Conservation (phyloP, 805 yeast genomes). For the Candida suzukii region DNA sequence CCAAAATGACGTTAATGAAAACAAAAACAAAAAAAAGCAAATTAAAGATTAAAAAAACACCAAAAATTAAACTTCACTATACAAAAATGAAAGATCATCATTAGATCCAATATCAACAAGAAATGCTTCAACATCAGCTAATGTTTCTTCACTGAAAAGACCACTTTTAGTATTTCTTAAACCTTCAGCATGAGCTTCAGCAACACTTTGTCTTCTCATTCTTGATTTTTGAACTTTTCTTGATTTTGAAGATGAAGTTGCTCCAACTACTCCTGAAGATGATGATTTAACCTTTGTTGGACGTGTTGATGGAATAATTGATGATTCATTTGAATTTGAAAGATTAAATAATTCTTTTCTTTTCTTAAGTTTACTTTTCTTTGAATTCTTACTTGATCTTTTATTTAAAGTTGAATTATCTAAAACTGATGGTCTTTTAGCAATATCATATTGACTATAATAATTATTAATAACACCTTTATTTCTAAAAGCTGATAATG, state of each 20-base stretch:
- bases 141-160: conserved; percentile 64
- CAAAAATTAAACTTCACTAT: conserved; percentile 16
- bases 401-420: background rate
- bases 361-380: conserved; percentile 24
- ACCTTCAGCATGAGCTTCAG: conserved; percentile 73
- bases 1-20: background rate
- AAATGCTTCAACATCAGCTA: conserved; percentile 68
- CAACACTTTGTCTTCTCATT: conserved; percentile 59
- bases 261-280: too few species aligned
- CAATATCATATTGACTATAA: conserved; percentile 1
- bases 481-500: conserved; percentile 86
- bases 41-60: background rate
- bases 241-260: too few species aligned
- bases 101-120: conserved; percentile 43
- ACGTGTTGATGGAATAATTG: conserved; percentile 13
- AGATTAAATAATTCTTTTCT: conserved; percentile 18
- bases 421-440: background rate
- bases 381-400: conserved; percentile 13
- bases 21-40: background rate
- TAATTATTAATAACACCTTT: conserved; percentile 40
- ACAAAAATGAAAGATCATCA: conserved; percentile 32
- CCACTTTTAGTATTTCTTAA: conserved; percentile 70
- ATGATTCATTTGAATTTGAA: conserved; percentile 18
- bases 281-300: background rate
- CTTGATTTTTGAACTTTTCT: conserved; percentile 16